Evolutionary conservation across 371 early-diverging fungal species (phyloP), one percentile per base, ranked within the genome.

Genomic region (Mortierella sp.): DNA sequence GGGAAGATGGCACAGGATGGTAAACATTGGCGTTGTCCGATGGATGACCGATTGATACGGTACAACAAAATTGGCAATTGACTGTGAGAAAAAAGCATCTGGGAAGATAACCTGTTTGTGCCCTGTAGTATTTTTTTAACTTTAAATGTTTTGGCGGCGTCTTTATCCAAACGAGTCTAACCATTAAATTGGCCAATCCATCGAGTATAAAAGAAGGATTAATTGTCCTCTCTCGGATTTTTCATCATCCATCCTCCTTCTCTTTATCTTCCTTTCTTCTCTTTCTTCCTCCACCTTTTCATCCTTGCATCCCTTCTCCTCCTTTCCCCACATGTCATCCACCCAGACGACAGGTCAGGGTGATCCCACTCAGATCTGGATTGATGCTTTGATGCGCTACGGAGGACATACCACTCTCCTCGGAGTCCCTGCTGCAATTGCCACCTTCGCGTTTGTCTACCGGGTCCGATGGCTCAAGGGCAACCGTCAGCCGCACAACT

Each of bases 351-450:
- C 22, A 37, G 37, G 22, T 39, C 61, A 61, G 22, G 22, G 37
- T 34, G 70, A 70, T 52, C 58, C 70, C 14, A 44, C 63, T 45
- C 37, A 61, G 61, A 45, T 34, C 45, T 70, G 63, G 63, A 44
- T 70, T 40, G 44, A 61, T 9, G 40, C 31, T 24, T 1, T 70
- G 61, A 39, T 70, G 45, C 70, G 45, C 7, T 45, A 70, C 24
- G 70, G 70, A 5, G 58, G 61, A 24, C 44, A 61, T 37, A 11
- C n/a, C 2, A 19, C n/a, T 11, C 48, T 72, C 13, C 52, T 72
- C 22, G 73, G 73, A 6, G 16, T 24, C 14, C 73, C 73, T 22
- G 73, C 66, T 16, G 2, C 41, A 44, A 41, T 66, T 22, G 73
- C 73, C 8, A 53, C 22, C 6, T 5, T 41, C 16, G 5, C 43